Percentiles rank a stretch among this genome's conserved stretches.
Conservation (phyloP, 2,329 filamentous ascomycete genomes). For the Chrysoporthe cubensis region DNA sequence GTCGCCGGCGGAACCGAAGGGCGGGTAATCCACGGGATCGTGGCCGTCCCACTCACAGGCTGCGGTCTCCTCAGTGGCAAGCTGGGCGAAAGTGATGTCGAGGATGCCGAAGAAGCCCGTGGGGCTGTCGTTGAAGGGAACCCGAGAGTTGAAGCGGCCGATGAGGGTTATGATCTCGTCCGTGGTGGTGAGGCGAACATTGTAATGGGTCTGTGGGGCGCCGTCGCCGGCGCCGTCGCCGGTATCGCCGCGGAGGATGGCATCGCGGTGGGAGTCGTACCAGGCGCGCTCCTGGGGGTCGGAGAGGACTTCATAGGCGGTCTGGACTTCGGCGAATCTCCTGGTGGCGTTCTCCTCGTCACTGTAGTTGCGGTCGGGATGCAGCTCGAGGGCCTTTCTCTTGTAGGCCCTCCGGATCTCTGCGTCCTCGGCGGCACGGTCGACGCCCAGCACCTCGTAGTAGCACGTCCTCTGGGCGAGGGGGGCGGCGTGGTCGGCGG, state of each 20-base stretch:
- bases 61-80: slow-evolving; percentile 78
- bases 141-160: slow-evolving; percentile 75
- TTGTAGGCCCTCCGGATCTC: slow-evolving; percentile 97
- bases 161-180: slow-evolving; percentile 80
- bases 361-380: slow-evolving; percentile 91
- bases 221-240: slow-evolving; percentile 41
- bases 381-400: slow-evolving; percentile 86
- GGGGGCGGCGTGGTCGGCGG: slow-evolving; percentile 33
- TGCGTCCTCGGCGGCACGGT: slow-evolving; percentile 74
- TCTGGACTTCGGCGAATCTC: slow-evolving; percentile 88
- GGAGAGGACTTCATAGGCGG: slow-evolving; percentile 93
- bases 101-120: slow-evolving; percentile 85
- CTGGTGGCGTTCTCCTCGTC: slow-evolving; percentile 82
- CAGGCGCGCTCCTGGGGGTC: slow-evolving; percentile 94
- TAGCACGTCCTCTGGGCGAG: slow-evolving; percentile 69
- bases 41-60: slow-evolving; percentile 71
- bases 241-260: slow-evolving; percentile 74
- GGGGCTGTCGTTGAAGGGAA: slow-evolving; percentile 80
- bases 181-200: slow-evolving; percentile 76
- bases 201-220: slow-evolving; percentile 45
- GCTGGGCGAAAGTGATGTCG: slow-evolving; percentile 74
- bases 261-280: slow-evolving; percentile 94
- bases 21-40: slow-evolving; percentile 70
- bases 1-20: slow-evolving; percentile 79
- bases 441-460: slow-evolving; percentile 81